phyloP scores from a whole-genome alignment of 805 yeast species.

The Scheffersomyces coipomensis region DNA sequence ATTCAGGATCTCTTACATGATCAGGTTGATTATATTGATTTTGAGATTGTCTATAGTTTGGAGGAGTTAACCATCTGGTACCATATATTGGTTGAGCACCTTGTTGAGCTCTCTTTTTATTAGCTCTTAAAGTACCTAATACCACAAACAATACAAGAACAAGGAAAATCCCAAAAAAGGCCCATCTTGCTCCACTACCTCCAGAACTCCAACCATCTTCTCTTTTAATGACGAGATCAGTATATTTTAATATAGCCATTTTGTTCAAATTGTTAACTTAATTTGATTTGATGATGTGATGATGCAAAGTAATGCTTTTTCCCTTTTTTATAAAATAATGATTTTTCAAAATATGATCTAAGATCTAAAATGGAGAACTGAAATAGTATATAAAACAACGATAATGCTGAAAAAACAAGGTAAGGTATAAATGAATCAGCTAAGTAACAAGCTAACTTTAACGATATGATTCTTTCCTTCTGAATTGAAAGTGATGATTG shows the following conservation, averaged over 20 bases:
- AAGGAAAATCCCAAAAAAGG: constrained; percentile 61
- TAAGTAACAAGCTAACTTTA: too few species aligned
- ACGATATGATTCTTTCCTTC: too few species aligned
- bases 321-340: too few species aligned
- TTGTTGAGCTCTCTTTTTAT: constrained; percentile 47
- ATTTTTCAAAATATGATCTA: too few species aligned
- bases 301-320: too few species aligned
- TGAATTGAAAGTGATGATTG: too few species aligned
- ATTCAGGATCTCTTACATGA: constrained; percentile 37
- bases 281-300: too few species aligned
- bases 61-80: constrained; percentile 87
- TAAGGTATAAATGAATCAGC: too few species aligned
- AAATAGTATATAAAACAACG: too few species aligned
- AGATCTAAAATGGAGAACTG: too few species aligned
- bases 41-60: constrained; percentile 68
- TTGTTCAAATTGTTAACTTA: too few species aligned
- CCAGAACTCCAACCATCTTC: constrained; percentile 11
- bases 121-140: constrained; percentile 51
- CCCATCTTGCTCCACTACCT: constrained; percentile 54
- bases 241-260: neutral
- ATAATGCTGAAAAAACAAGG: too few species aligned
- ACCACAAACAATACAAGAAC: constrained; percentile 47
- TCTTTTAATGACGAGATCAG: constrained; percentile 9
- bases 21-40: constrained; percentile 48
- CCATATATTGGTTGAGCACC: constrained; percentile 67